Base-by-base conservation (phyloP, 495 filamentous ascomycete genomes). In the Aspergillus asperescens region DNA sequence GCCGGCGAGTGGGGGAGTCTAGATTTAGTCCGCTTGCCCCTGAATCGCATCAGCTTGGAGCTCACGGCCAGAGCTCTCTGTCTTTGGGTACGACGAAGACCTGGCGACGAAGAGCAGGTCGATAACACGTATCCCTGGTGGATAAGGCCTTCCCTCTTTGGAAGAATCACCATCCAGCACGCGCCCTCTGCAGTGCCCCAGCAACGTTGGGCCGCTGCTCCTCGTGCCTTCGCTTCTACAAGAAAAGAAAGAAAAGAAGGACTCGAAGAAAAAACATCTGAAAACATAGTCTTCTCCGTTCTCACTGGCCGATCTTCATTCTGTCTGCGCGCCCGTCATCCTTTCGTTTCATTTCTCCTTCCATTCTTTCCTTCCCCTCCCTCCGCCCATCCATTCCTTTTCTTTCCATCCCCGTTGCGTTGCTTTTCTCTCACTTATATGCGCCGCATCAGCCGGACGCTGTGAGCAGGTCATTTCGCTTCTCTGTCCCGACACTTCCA, bases 391-490 rank as follows among this genome's bases (percentile, higher is more conserved):
- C 52, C 42, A 42, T 48, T 56, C 48, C 51, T 52, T 55, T 52
- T 40, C 47, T 32, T 55, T 51, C 44, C 43, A 47, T 57, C 53
- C 34, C 43, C 53, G 31, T 58, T 60, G 58, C 54, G 42, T 60
- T 57, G 55, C 41, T 57, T 32, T 55, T 48, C 24, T 58, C 54
- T 62, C 60, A 53, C 58, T 63, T 67, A 61, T 59, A 70, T 64
- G 67, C 66, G 67, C 68, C 67, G 68, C 68, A 51, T 56, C 50
- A 62, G 68, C 57, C 61, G 71, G 67, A 71, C 65, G 64, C 64
- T 67, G 68, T 71, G 67, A 72, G 67, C 70, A 70, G 70, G 67
- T 59, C 42, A 44, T 64, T 71, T 67, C 50, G 44, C 61, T 60
- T 57, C 40, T 44, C 43, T 43, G 24, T 48, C 54, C 45, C 48